Evolutionary conservation across 2,329 filamentous ascomycete species (phyloP), one percentile per base, ranked within the genome.

Genomic region (Escovopsis weberi): DNA sequence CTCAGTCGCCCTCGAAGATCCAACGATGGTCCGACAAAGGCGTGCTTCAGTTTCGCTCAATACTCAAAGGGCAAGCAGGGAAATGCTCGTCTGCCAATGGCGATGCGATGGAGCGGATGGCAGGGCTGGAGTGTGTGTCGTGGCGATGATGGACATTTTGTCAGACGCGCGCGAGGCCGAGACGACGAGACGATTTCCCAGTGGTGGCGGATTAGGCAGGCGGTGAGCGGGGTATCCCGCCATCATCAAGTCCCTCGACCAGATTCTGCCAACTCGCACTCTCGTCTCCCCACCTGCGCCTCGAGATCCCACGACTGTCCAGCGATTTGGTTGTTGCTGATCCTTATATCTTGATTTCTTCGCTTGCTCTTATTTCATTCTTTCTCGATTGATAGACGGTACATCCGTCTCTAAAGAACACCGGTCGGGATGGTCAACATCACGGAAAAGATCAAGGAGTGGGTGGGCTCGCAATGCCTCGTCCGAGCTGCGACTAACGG

Each of bases 381-480:
- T 15, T 15, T 35, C 4, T 36, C 10, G 19, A 12, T 5, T 7
- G 28, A 32, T 3, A 56, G 56, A 59, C 56, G 56, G 55, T 43
- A 49, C 36, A 37, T 26, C 56, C 55, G 53, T 54, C 51, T 55
- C 45, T 53, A 57, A 58, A 56, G 12, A 55, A 55, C 47, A 48
- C 44, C 47, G 50, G 49, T 43, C 64, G 74, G 67, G 57, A 98
- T 98, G 91, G 91, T 96, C 65, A 96, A 96, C 70, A 98, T 98
- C 53, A 96, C 91, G 51, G 93, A 98, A 43, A 96, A 94, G 75
- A 98, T 98, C 70, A 98, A 98, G 74, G 91, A 96, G 89, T 94
- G 66, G 58, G 80, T 61, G 18, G 28, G 18, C 15, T 30, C 37
- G 7, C 9, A 11, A 6, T 12, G 15, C 32, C 33, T 18, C 26